phyloP scores from a whole-genome alignment of 805 yeast genomes.

The Myxozyma neglecta region DNA sequence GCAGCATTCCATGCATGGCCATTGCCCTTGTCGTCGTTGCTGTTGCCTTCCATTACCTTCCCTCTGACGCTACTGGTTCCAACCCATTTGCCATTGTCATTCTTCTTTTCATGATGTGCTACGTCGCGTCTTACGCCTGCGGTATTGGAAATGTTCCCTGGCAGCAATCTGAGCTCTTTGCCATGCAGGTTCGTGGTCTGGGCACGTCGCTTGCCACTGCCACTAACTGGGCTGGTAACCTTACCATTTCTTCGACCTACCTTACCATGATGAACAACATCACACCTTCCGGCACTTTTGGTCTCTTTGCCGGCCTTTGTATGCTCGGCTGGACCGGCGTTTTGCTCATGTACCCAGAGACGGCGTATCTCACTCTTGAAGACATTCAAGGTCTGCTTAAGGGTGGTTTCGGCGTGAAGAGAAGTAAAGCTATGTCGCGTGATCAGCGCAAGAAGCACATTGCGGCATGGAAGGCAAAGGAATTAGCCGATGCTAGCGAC shows the following conservation, averaged over 20 bases:
- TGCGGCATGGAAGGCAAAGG: constrained; percentile 1
- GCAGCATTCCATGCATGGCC: constrained; percentile 86
- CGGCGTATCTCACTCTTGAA: constrained; percentile 85
- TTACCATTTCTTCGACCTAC: constrained; percentile 87
- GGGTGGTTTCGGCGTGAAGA: constrained; percentile 83
- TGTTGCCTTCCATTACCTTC: constrained; percentile 85
- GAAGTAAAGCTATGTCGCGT: constrained; percentile 56
- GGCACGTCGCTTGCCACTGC: constrained; percentile 92
- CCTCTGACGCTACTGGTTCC: constrained; percentile 49
- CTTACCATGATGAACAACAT: constrained; percentile 90
- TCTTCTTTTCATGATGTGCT: constrained; percentile 79
- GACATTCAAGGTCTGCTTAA: constrained; percentile 80
- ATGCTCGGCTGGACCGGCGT: constrained; percentile 69
- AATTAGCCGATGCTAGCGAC: neutral
- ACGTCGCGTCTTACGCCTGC: constrained; percentile 85
- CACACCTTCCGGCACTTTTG: constrained; percentile 93
- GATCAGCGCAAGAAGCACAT: constrained; percentile 25
- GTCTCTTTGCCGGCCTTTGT: constrained; percentile 83
- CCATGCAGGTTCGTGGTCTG: constrained; percentile 88
- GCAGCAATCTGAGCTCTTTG: constrained; percentile 95
- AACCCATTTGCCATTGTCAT: constrained; percentile 78
- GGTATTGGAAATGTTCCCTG: constrained; percentile 98
- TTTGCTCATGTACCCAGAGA: constrained; percentile 86
- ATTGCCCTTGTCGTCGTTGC: constrained; percentile 75
- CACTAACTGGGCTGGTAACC: constrained; percentile 92